Percentiles rank a stretch among this genome's conserved stretches.
Conservation (phyloP, 140 eudicot genomes). For the Anethum foeniculum region DNA sequence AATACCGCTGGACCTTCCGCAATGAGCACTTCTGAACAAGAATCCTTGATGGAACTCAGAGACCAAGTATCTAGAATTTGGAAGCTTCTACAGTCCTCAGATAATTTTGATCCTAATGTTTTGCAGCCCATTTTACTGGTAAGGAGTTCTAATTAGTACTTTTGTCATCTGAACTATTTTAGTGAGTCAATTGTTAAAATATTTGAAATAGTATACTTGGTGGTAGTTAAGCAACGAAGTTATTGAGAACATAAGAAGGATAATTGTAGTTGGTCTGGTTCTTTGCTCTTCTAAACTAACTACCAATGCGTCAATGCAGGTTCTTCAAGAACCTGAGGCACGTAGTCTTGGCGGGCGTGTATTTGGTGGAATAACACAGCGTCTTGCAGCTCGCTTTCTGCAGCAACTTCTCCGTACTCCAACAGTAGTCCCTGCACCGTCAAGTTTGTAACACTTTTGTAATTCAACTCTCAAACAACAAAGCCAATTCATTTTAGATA, state of each 20-base stretch:
- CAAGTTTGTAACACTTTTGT: conserved; percentile 24
- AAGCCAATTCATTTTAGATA: neutral
- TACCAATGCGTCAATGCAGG: conserved; percentile 28
- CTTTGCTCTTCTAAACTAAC: neutral
- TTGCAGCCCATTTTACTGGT: conserved; percentile 89
- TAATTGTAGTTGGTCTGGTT: neutral
- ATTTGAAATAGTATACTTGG: neutral
- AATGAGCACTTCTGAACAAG: conserved; percentile 43
- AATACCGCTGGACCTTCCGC: conserved; percentile 36
- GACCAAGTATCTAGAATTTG: conserved; percentile 80
- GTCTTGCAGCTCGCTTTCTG: conserved; percentile 90
- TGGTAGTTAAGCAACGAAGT: neutral
- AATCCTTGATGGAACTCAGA: conserved; percentile 73
- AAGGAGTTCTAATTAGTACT: neutral
- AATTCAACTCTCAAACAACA: conserved; percentile 2
- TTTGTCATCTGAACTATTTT: neutral
- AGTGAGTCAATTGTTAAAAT: neutral
- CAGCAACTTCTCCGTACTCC: conserved; percentile 91
- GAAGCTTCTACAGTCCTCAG: conserved; percentile 66
- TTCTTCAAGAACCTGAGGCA: conserved; percentile 88
- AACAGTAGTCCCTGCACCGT: conserved; percentile 25
- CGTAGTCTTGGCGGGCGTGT: conserved; percentile 77
- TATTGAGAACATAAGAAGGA: neutral
- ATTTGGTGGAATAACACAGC: conserved; percentile 84
- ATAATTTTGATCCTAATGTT: conserved; percentile 66